Evolutionary conservation across 1,284 basidiomycete genomes (phyloP).

Genomic region (Ganoderma lingzhi): DNA sequence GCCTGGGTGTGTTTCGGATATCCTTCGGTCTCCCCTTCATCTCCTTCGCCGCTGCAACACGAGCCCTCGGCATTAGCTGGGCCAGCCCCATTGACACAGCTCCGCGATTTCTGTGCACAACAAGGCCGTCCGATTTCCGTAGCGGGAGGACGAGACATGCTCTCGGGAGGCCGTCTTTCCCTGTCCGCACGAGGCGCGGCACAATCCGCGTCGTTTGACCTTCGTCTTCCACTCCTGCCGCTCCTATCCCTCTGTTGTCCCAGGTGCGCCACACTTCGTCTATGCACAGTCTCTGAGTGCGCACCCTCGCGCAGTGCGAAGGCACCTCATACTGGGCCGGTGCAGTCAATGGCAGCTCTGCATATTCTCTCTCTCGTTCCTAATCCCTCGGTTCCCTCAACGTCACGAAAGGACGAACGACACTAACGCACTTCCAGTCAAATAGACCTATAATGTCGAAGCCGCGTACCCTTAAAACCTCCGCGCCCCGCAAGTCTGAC

Average conservation of each 20-base stretch:
- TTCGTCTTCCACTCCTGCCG: no score
- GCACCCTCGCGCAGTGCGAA: not conserved
- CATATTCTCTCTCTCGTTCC: not conserved
- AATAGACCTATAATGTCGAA: slow-evolving; percentile 43
- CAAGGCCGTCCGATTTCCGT: slow-evolving; percentile 20
- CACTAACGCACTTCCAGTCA: slow-evolving; percentile 23
- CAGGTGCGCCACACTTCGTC: not conserved
- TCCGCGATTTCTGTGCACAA: not conserved
- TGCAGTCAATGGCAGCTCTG: not conserved
- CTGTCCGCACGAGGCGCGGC: slow-evolving; percentile 2
- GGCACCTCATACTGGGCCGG: not conserved
- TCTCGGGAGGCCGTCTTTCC: slow-evolving; percentile 11
- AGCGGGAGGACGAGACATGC: slow-evolving; percentile 3
- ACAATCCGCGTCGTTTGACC: not conserved
- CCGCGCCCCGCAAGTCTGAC: slow-evolving; percentile 41
- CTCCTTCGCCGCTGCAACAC: not conserved
- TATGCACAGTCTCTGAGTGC: not conserved
- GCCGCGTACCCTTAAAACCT: slow-evolving; percentile 44
- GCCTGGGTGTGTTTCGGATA: not conserved
- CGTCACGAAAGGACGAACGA: not conserved
- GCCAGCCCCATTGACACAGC: not conserved
- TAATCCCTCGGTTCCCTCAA: not conserved
- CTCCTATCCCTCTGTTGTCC: not conserved
- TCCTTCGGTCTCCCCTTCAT: not conserved
- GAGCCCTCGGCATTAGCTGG: not conserved